phyloP scores from a whole-genome alignment of 2,329 filamentous ascomycete genomes.

The Ceratocystis destructans region DNA sequence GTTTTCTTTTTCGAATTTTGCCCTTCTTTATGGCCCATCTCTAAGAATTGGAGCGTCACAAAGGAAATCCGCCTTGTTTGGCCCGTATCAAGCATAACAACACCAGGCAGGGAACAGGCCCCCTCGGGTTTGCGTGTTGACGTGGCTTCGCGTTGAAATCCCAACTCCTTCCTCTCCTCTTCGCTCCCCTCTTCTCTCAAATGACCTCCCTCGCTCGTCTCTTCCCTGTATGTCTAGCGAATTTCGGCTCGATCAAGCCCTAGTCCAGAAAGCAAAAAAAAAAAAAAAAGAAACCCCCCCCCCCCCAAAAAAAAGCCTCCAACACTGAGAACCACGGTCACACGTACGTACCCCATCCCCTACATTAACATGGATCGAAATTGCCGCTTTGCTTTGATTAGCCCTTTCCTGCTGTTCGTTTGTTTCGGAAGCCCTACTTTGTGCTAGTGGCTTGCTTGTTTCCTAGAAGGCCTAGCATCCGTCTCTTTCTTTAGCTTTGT shows the following conservation, averaged over 20 bases:
- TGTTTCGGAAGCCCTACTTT: neutral
- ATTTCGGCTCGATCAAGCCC: neutral
- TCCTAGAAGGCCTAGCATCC: neutral
- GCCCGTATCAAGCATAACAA: too few species aligned
- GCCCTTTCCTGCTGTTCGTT: neutral
- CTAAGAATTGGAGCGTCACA: neutral
- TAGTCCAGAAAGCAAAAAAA: neutral
- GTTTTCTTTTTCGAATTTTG: neutral
- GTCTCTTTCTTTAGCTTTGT: neutral
- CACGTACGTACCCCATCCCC: neutral
- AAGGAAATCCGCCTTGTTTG: too few species aligned
- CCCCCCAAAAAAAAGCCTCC: too few species aligned
- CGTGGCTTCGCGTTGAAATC: constrained; percentile 5
- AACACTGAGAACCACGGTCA: neutral
- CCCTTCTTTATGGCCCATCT: neutral
- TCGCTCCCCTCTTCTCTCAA: neutral
- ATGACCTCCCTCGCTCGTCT: neutral
- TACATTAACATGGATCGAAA: neutral
- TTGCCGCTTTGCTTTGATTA: neutral
- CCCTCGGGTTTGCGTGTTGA: neutral
- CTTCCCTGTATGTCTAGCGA: neutral
- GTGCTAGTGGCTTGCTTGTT: neutral
- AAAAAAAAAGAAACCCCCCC: too few species aligned
- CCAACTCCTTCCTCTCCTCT: neutral
- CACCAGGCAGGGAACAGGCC: neutral